Base-by-base conservation (phyloP, 2,329 filamentous ascomycete species). In the Talaromyces amestolkiae region DNA sequence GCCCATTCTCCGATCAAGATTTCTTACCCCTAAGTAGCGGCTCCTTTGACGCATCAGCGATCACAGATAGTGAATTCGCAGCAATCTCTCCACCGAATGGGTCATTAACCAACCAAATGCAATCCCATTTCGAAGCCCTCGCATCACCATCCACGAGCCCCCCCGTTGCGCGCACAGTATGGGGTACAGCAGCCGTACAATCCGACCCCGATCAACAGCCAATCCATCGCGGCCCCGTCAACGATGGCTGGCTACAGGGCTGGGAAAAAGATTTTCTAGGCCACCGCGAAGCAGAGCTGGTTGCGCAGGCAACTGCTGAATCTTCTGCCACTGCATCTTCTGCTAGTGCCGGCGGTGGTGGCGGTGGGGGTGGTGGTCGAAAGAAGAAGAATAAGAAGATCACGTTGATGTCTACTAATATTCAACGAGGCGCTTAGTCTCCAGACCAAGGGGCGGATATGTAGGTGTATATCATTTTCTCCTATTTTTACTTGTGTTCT, bases 171-270 rank as follows among this genome's bases (percentile, higher is more conserved):
- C 88, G 88, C 68, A 98, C 94, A 0, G 92, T 98, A 0, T 98
- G 94, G 94, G 94, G 94, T n/a, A 98, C 94, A 0, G 84, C 86
- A 3, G 87, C 85, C 0, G 80, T 96, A 2, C 73, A 81, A 2
- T 81, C 87, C 0, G 80, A 79, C 0, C 88, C 87, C 3, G 3
- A 43, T 15, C 56, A 59, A n/a, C 87, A 88, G 1, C 68, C 75
- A 11, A 74, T 79, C 33, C 77, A 78, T 3, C 71, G 77, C 47
- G 66, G 67, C 5, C 63, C 69, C 63, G 72, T 77, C 2, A 87
- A 93, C 68, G 93, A 97, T 74, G 94, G 93, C 0, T 97, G 93
- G 93, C 81, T 94, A 17, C 89, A 91, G 71, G 92, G 89, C 1
- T 91, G 89, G 89, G 91, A 96, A 72, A 88, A 90, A 65, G 87